Evolutionary conservation across 2,329 filamentous ascomycete genomes (phyloP), one percentile per base, ranked within the genome.

Genomic region (Aspergillus piperis): DNA sequence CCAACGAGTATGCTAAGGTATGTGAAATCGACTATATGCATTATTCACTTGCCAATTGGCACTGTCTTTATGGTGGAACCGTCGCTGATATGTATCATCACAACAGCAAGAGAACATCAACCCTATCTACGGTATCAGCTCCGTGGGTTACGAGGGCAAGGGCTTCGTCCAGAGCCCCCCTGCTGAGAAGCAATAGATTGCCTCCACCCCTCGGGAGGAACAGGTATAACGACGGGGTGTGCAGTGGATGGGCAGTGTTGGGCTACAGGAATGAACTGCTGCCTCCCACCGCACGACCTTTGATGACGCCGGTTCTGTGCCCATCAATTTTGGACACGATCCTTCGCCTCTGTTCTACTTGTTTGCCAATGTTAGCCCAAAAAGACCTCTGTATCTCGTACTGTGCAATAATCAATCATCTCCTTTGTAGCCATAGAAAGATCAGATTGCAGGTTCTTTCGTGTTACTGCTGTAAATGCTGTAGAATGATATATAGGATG

Each of bases 1-100:
- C 89, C 70, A 96, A 99, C 81, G 95, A 97, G 83, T 95, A 90
- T 80, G 84, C 97, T 78, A 93, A 88, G 86, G 94, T 96, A 82
- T 72, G 87, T 81, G 32, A 44, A 55, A 56, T 21, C 2, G 30
- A 41, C 11, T 47, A 13, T 30, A 13, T 39, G 13, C 10, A 13
- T 42, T 27, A 3, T 8, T 38, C 8, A 27, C 11, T 15, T 17
- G 36, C 21, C 23, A n/a, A 38, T 58, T 8, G 30, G 21, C 17
- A 23, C 17, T 15, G n/a, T 7, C 3, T 15, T 21, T 17, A 25
- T 61, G 59, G 68, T 63, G 25, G 57, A 47, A 51, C 66, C 21
- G 54, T 41, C 50, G 61, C 63, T 71, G 47, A 72, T 66, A 25
- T 27, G 41, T 60, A 63, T 56, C 23, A 50, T 54, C 59, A 38